Evolutionary conservation across 805 yeast species (phyloP), one percentile per base, ranked within the genome.

Genomic region (Candida tibetensis): DNA sequence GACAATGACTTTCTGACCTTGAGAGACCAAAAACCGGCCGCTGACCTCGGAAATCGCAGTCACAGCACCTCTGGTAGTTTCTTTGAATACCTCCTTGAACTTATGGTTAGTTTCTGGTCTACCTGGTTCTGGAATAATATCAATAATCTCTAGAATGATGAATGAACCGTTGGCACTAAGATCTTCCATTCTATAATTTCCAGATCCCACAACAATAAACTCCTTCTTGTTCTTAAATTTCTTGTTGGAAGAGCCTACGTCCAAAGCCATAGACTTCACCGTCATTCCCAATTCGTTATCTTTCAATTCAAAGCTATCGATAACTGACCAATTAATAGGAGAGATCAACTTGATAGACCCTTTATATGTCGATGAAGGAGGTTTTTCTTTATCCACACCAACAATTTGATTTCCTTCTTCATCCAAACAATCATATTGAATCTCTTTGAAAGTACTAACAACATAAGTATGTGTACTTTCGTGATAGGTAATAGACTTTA

Each of bases 51-150:
- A 77, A 1, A 88, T 71, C 2, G 85, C 70, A 1, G 93, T 79
- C 0, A 84, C 91, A 1, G 95, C 88, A 13, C 97, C 97, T 49
- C 84, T 79, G 1, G 87, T 77, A 19, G 76, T 78, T 57, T 90
- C 97, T 34, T 76, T 72, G 34, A 79, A 79, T 7, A 85, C 67
- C 48, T 81, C 77, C 55, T 86, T 88, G 50, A 90, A 70, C 58
- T 83, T 85, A 56, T 77, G 85, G 48, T 81, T 82, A 2, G 89
- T 81, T 47, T 88, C 95, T 0, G 96, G 96, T 41, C 73, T 76
- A 0, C 83, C 89, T 1, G 91, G 91, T 53, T 88, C 96, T 0
- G 96, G 96, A 46, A 86, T 87, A 57, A 89, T 83, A 41, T 82
- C 89, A 38, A 84, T 81, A 21, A 85, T 71, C 46, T 89, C 95